phyloP scores from a whole-genome alignment of 768 basidiomycete species.

The Amanita pseudoporphyria region DNA sequence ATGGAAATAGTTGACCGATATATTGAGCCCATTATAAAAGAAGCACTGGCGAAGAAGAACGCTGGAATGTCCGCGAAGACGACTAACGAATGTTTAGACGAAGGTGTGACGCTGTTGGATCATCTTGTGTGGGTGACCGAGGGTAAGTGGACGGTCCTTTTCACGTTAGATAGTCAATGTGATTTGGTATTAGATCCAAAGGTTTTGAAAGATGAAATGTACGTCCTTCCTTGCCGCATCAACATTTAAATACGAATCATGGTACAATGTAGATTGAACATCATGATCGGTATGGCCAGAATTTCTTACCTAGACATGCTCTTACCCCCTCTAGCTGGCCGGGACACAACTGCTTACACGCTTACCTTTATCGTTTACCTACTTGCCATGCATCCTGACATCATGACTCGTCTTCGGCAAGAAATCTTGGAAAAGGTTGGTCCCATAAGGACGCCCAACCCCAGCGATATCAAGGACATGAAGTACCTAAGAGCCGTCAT shows the following conservation, averaged over 20 bases:
- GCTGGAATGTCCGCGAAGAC: slow-evolving; percentile 10
- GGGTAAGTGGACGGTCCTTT: slow-evolving; percentile 19
- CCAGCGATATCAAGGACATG: slow-evolving; percentile 51
- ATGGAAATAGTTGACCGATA: slow-evolving; percentile 47
- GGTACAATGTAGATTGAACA: slow-evolving; percentile 25
- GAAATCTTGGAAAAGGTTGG: slow-evolving; percentile 50
- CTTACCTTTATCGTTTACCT: slow-evolving; percentile 33
- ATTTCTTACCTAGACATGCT: neutral
- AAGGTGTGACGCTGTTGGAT: slow-evolving; percentile 44
- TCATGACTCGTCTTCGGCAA: slow-evolving; percentile 37
- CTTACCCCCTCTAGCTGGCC: slow-evolving; percentile 21
- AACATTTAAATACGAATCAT: neutral
- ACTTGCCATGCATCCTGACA: slow-evolving; percentile 42
- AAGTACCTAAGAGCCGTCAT: slow-evolving; percentile 57
- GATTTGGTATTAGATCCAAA: slow-evolving; percentile 24
- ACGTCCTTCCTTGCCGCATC: slow-evolving; percentile 2
- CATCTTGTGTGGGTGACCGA: slow-evolving; percentile 43
- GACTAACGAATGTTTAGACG: slow-evolving; percentile 23
- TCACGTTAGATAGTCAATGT: neutral
- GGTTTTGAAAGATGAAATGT: slow-evolving; percentile 41
- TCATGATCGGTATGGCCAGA: slow-evolving; percentile 28
- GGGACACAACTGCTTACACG: slow-evolving; percentile 37
- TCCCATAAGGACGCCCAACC: slow-evolving; percentile 34
- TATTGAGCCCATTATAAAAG: slow-evolving; percentile 41
- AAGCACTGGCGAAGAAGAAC: slow-evolving; percentile 36